These are phyloP conservation scores for Hymenoscyphus scutula DNA, from an alignment of 2,329 filamentous ascomycete species.

Conservation along the genomic window DNA sequence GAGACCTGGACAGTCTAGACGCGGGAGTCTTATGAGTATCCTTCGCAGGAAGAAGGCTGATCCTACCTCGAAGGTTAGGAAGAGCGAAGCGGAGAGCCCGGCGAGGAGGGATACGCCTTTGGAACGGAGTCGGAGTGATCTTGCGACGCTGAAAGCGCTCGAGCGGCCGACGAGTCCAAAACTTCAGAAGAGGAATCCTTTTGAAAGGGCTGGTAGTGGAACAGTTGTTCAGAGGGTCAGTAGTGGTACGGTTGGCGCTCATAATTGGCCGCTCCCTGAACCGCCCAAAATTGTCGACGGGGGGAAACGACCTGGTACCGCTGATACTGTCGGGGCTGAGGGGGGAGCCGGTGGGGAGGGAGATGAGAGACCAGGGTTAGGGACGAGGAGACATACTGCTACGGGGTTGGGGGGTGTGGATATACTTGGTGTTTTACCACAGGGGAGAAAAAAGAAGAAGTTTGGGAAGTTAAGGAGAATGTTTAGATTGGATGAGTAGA, in stretches of 20 bases:
- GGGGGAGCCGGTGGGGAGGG: conserved; percentile 18
- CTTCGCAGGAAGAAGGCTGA: conserved; percentile 64
- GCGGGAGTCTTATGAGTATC: conserved; percentile 55
- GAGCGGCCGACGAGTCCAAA: conserved; percentile 37
- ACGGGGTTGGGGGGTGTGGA: conserved; percentile 28
- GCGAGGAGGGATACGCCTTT: conserved; percentile 61
- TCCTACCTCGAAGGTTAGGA: conserved; percentile 50
- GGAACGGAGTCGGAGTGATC: conserved; percentile 56
- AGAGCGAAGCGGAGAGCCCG: conserved; percentile 54
- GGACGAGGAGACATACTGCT: conserved; percentile 28
- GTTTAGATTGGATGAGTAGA: conserved; percentile 53
- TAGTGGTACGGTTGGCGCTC: background rate
- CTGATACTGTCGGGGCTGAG: conserved; percentile 25
- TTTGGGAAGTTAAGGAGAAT: conserved; percentile 65
- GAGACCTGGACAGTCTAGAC: conserved; percentile 39
- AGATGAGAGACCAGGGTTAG: conserved; percentile 24
- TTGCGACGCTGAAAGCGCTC: conserved; percentile 43
- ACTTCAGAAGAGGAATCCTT: conserved; percentile 46
- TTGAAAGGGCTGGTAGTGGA: conserved; percentile 39
- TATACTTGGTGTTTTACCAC: conserved; percentile 12
- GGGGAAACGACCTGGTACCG: conserved; percentile 33
- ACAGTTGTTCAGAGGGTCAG: conserved; percentile 33
- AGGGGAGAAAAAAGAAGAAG: conserved; percentile 59
- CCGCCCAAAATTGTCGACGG: conserved; percentile 35
- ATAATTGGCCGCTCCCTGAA: background rate